Conservation (phyloP, 2,329 filamentous ascomycete species). For the Cadophora gregata region DNA sequence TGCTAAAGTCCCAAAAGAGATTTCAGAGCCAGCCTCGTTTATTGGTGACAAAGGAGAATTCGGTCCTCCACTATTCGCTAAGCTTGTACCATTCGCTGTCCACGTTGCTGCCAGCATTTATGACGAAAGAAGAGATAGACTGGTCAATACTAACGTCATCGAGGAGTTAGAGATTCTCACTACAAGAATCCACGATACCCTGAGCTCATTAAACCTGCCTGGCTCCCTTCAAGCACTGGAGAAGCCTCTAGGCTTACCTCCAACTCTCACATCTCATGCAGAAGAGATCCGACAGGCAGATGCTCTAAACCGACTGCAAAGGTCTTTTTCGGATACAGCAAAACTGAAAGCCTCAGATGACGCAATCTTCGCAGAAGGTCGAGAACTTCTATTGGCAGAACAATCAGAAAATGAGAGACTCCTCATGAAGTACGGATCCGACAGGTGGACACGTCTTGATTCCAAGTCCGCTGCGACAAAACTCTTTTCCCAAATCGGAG, state of each 20-base stretch:
- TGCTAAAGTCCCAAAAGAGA: constrained; percentile 78
- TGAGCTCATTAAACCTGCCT: constrained; percentile 85
- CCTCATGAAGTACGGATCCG: constrained; percentile 81
- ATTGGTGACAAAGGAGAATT: constrained; percentile 82
- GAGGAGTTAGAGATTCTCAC: constrained; percentile 84
- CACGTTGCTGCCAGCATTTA: constrained; percentile 96
- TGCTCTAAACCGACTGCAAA: constrained; percentile 76
- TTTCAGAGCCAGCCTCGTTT: constrained; percentile 79
- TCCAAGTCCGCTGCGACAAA: constrained; percentile 69
- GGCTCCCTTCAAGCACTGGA: constrained; percentile 93
- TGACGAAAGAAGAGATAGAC: constrained; percentile 85
- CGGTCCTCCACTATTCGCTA: constrained; percentile 84
- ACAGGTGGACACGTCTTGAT: constrained; percentile 77
- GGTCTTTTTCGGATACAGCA: constrained; percentile 85
- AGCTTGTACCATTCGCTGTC: constrained; percentile 93
- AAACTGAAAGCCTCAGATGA: constrained; percentile 85
- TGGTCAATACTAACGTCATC: constrained; percentile 88
- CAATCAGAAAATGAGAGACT: constrained; percentile 81
- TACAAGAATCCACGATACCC: constrained; percentile 75
- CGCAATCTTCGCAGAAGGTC: constrained; percentile 82
- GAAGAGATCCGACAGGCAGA: constrained; percentile 94
- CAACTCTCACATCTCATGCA: constrained; percentile 83
- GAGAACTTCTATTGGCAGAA: constrained; percentile 78
- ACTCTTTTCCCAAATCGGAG: constrained; percentile 50
- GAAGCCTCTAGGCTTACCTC: constrained; percentile 89